These are phyloP conservation scores for Podospora appendiculata DNA, from an alignment of 495 filamentous ascomycete genomes.

Conservation along the genomic window DNA sequence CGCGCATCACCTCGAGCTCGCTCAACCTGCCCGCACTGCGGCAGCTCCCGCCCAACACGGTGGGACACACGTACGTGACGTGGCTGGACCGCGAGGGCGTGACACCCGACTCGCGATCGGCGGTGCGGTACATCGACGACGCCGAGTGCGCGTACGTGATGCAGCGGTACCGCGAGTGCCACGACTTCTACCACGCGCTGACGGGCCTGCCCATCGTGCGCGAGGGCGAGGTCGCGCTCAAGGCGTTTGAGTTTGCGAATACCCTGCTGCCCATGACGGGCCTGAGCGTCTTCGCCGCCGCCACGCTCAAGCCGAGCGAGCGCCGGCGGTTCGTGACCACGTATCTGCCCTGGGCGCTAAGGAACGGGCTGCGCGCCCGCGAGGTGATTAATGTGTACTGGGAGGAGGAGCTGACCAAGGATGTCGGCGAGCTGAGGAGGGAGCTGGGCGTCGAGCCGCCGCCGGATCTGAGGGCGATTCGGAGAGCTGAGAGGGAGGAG, in stretches of 20 bases:
- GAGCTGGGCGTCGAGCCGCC: constrained; percentile 80
- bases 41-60: constrained; percentile 58
- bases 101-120: constrained; percentile 75
- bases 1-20: constrained; percentile 75
- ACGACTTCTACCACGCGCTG: constrained; percentile 97
- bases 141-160: constrained; percentile 96
- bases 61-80: constrained; percentile 74
- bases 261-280: constrained; percentile 94
- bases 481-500: constrained; percentile 60
- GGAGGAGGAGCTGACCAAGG: constrained; percentile 87
- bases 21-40: constrained; percentile 66
- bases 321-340: constrained; percentile 60
- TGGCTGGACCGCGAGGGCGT: constrained; percentile 94
- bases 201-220: constrained; percentile 86
- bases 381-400: constrained; percentile 97
- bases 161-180: constrained; percentile 95
- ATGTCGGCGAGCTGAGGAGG: constrained; percentile 66
- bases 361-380: constrained; percentile 65
- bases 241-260: constrained; percentile 95
- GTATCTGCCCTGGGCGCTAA: constrained; percentile 86
- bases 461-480: constrained; percentile 76
- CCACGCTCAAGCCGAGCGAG: constrained; percentile 70
- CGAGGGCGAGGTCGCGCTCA: constrained; percentile 90
- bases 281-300: constrained; percentile 53
- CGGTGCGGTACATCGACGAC: constrained; percentile 86